Evolutionary conservation across 2,329 filamentous ascomycete genomes (phyloP).

Genomic region (Leptoxyphium fumago): DNA sequence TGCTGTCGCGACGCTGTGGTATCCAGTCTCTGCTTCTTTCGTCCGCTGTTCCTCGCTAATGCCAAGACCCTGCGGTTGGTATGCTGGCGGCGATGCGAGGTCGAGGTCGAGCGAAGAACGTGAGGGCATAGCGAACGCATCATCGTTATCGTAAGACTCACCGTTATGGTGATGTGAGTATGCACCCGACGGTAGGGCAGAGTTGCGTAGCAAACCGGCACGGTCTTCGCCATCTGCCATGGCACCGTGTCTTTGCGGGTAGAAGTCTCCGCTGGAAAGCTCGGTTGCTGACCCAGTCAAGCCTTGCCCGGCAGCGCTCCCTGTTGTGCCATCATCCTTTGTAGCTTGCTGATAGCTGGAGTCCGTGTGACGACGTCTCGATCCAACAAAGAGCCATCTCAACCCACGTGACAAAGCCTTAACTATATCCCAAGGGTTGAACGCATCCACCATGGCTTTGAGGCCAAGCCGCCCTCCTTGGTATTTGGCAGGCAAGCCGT

Average conservation of each 20-base stretch:
- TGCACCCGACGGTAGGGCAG: background rate
- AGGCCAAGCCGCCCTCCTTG: slow-evolving; percentile 50
- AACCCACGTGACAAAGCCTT: slow-evolving; percentile 66
- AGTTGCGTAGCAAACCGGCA: background rate
- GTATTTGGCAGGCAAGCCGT: slow-evolving; percentile 26
- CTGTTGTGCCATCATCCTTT: background rate
- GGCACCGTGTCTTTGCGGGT: background rate
- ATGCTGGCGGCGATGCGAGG: background rate
- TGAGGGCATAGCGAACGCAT: background rate
- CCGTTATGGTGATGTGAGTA: background rate
- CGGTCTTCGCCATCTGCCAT: background rate
- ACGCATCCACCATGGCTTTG: slow-evolving; percentile 52
- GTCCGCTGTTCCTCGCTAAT: background rate
- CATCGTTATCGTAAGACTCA: background rate
- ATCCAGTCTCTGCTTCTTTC: background rate
- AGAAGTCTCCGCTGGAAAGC: background rate
- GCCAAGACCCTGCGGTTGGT: background rate
- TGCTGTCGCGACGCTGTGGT: background rate
- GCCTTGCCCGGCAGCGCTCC: background rate
- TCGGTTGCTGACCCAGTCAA: background rate
- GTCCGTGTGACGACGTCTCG: slow-evolving; percentile 39
- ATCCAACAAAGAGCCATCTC: slow-evolving; percentile 67
- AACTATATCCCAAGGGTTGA: slow-evolving; percentile 71
- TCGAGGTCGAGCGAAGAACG: background rate
- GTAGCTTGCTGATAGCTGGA: slow-evolving; percentile 20